These are phyloP conservation scores for Chytriomyces sp. DNA, from an alignment of 192 early-diverging fungal species.

Conservation along the genomic window DNA sequence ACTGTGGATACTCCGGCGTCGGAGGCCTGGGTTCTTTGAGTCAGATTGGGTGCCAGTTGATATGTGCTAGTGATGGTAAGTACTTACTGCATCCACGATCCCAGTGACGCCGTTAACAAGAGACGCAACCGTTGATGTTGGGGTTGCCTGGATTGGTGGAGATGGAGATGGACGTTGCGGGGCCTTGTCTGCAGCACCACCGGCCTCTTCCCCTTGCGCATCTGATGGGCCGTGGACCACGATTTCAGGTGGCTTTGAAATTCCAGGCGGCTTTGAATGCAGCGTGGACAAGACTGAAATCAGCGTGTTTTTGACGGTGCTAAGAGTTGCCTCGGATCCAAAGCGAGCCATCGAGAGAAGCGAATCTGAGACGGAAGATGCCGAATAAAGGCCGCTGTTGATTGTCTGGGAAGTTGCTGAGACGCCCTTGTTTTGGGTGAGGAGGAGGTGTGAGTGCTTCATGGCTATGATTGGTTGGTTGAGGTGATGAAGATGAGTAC, in stretches of 20 bases:
- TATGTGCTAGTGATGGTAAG: neutral
- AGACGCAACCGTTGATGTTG: neutral
- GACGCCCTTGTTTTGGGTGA: constrained; percentile 6
- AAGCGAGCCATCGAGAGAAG: constrained; percentile 6
- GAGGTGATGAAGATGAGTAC: neutral
- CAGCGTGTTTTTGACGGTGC: neutral
- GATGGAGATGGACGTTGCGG: no score
- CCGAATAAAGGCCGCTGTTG: constrained; percentile 1
- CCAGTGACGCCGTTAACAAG: neutral
- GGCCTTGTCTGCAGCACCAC: no score
- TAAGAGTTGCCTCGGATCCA: constrained; percentile 3
- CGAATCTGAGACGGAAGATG: constrained; percentile 15
- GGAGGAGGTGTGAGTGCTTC: neutral
- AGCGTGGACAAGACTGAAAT: no score
- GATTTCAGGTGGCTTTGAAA: neutral
- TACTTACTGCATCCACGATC: neutral
- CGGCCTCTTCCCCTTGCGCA: no score
- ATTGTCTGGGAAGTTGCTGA: neutral
- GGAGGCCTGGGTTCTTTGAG: constrained; percentile 2
- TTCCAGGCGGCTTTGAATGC: no score
- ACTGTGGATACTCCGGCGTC: constrained; percentile 33
- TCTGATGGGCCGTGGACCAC: neutral
- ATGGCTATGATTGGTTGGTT: neutral
- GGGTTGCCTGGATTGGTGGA: neutral
- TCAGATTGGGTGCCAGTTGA: neutral